Conservation (phyloP, 805 yeast species). For the Hanseniaspora opuntiae region DNA sequence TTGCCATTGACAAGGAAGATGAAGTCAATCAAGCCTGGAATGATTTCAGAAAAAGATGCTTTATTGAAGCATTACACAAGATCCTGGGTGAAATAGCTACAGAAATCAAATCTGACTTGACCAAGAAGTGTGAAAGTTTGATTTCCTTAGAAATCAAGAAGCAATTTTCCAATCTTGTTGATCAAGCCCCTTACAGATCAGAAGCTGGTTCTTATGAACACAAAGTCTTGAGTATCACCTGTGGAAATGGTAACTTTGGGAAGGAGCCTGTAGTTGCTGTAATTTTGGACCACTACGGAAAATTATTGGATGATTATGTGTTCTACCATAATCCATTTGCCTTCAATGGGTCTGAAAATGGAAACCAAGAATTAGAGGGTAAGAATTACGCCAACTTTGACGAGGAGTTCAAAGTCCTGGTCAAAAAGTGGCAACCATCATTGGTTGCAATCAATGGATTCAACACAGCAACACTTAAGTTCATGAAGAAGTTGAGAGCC, state of each 20-base stretch:
- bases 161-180: constrained; percentile 54
- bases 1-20: constrained; percentile 67
- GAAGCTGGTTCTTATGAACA: constrained; percentile 77
- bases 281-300: constrained; percentile 66
- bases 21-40: constrained; percentile 74
- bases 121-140: constrained; percentile 59
- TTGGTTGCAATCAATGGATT: constrained; percentile 84
- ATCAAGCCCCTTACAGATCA: constrained; percentile 87
- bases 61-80: constrained; percentile 54
- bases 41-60: constrained; percentile 49
- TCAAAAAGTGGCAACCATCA: constrained; percentile 63
- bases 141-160: constrained; percentile 59
- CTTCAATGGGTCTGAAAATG: constrained; percentile 22
- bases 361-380: constrained; percentile 24
- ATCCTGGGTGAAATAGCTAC: constrained; percentile 53
- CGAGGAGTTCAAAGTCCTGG: constrained; percentile 44
- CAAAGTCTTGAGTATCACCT: constrained; percentile 63
- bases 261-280: constrained; percentile 79
- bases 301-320: constrained; percentile 61
- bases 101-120: constrained; percentile 70
- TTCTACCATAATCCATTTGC: constrained; percentile 56
- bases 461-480: constrained; percentile 53
- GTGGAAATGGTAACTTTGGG: constrained; percentile 72
- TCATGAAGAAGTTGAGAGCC: constrained; percentile 42
- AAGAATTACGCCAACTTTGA: constrained; percentile 44